phyloP scores from a whole-genome alignment of 345 rosid species.

The Boechera divaricarpa region DNA sequence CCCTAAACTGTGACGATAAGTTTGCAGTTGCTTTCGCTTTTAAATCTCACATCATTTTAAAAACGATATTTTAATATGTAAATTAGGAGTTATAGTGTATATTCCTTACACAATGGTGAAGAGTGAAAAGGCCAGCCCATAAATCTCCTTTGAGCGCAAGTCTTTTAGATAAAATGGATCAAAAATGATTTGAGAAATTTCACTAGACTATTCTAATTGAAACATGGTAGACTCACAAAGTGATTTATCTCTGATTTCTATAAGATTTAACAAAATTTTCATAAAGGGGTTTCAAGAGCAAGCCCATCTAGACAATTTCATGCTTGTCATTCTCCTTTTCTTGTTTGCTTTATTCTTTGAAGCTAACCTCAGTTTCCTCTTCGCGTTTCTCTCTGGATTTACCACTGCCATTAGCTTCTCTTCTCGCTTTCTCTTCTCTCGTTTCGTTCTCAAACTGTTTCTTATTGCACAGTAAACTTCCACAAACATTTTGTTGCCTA shows the following conservation, averaged over 20 bases:
- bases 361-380: constrained; percentile 81
- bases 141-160: neutral
- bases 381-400: constrained; percentile 80
- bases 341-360: constrained; percentile 78
- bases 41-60: no score
- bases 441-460: constrained; percentile 60
- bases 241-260: neutral
- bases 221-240: constrained; percentile 4
- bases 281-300: constrained; percentile 39
- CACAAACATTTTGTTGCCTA: constrained; percentile 67
- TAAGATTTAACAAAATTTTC: constrained; percentile 6
- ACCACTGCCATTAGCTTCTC: constrained; percentile 86
- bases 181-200: neutral
- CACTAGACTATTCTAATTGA: neutral
- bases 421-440: constrained; percentile 80
- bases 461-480: constrained; percentile 66
- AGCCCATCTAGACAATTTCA: constrained; percentile 74
- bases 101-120: neutral
- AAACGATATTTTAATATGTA: no score
- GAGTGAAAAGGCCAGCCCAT: neutral
- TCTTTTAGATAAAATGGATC: neutral
- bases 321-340: constrained; percentile 74
- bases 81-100: no score
- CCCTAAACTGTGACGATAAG: constrained; percentile 3
- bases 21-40: constrained; percentile 24